Evolutionary conservation across 441 rosid species (phyloP).

Genomic region (Pelargonium cotyledonis): DNA sequence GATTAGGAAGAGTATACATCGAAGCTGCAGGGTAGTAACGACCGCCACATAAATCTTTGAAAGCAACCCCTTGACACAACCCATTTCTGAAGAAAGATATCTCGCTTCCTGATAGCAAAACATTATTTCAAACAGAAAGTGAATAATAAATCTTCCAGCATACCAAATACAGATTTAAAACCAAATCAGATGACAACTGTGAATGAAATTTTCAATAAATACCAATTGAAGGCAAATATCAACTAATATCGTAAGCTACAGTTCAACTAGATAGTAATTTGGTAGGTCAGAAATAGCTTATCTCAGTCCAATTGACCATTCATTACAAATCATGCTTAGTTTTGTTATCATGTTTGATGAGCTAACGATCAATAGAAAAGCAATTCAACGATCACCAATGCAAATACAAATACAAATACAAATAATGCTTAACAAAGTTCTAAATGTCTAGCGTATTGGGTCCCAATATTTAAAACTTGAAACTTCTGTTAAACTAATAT

Average conservation of each 20-base stretch:
- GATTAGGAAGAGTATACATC: constrained; percentile 91
- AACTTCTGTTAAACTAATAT: too few relatives aligned
- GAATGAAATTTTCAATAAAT: constrained; percentile 10
- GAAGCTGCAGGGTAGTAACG: constrained; percentile 97
- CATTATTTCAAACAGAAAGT: constrained; percentile 6
- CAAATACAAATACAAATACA: background rate
- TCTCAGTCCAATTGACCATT: too few relatives aligned
- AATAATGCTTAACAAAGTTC: too few relatives aligned
- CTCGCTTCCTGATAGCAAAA: constrained; percentile 69
- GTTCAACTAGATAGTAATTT: too few relatives aligned
- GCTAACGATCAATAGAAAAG: background rate
- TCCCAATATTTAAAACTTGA: too few relatives aligned
- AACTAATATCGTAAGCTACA: background rate
- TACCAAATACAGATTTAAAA: background rate
- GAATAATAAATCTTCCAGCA: constrained; percentile 4
- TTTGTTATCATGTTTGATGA: background rate
- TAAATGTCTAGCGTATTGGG: too few relatives aligned
- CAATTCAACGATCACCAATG: background rate
- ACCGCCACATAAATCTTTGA: constrained; percentile 72
- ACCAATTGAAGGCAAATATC: constrained; percentile 1
- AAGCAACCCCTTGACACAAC: constrained; percentile 84
- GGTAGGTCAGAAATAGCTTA: too few relatives aligned
- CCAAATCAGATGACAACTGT: background rate
- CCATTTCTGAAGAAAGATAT: constrained; percentile 90
- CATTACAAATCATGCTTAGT: too few relatives aligned